Evolutionary conservation across 345 rosid genomes (phyloP), one percentile per base, ranked within the genome.

Genomic region (Dimocarpus longan): DNA sequence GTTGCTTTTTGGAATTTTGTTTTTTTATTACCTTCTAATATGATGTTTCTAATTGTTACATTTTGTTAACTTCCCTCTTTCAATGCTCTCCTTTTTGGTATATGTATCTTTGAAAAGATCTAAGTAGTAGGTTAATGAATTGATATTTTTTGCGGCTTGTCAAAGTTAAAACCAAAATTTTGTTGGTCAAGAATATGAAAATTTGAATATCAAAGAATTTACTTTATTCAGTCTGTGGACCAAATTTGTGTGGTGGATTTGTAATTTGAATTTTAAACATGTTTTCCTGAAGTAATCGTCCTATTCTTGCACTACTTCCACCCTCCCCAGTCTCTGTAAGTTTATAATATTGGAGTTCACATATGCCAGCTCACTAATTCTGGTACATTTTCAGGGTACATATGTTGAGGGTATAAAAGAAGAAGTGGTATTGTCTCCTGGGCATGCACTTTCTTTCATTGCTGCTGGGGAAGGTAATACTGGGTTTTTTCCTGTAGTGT

Each of bases 391-490:
- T 48, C 84, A 97, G 99, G 99, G 99, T 43, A 97, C 99, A 65
- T 97, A 97, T 70, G 99, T 97, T 43, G 99, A 97, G 86, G 99
- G 99, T 69, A 93, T 97, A 84, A 97, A 94, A 85, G 99, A 97
- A 88, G 98, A 97, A 86, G 98, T 97, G 69, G 98, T 97, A 63
- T 86, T 97, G 85, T 97, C 99, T 86, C 99, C 99, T 52, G 99
- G 98, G 66, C 99, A 94, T 64, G 99, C 92, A 62, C 89, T 97
- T 79, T 97, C 99, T 71, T 97, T 97, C 84, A 94, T 97, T 87
- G 97, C 99, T 64, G 98, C 99, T 40, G 99, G 99, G 63, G 99
- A 97, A 90, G 99, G 99, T 97, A 87, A 32, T 48, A 73, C 56
- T 48, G 21, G 56, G 40, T 22, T 64, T 73, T 66, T 44, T 76